Percentiles rank a stretch among this genome's conserved stretches.
Conservation (phyloP, 495 filamentous ascomycete genomes). For the Aspergillus steynii region DNA sequence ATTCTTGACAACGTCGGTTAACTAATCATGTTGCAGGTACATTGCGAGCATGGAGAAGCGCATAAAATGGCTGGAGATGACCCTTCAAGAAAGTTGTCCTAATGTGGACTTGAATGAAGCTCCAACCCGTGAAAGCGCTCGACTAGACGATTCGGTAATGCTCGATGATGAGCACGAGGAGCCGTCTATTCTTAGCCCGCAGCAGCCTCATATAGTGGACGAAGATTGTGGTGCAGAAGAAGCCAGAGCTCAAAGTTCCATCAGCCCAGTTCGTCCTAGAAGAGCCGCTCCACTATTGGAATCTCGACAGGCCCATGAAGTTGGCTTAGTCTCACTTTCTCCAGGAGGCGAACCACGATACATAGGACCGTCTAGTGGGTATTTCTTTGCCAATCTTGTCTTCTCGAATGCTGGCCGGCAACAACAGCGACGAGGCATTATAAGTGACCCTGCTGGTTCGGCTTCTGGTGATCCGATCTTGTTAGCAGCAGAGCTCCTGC, state of each 20-base stretch:
- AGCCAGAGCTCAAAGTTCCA: not conserved
- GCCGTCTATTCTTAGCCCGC: slow-evolving; percentile 5
- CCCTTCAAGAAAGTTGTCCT: slow-evolving; percentile 33
- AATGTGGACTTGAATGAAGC: slow-evolving; percentile 32
- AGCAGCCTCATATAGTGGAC: not conserved
- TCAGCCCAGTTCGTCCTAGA: not conserved
- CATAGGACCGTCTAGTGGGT: slow-evolving; percentile 43
- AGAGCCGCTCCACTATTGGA: slow-evolving; percentile 1
- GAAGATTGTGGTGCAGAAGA: not conserved
- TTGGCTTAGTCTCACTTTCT: slow-evolving; percentile 39
- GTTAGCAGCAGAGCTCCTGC: slow-evolving; percentile 33
- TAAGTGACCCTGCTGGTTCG: not conserved
- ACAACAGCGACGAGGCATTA: slow-evolving; percentile 10
- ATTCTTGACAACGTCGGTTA: not conserved
- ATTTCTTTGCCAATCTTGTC: slow-evolving; percentile 44
- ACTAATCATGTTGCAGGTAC: slow-evolving; percentile 28
- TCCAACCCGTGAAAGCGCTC: slow-evolving; percentile 10
- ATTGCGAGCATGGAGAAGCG: slow-evolving; percentile 41
- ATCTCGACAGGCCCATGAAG: slow-evolving; percentile 36
- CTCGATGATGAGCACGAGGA: slow-evolving; percentile 4
- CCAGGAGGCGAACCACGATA: slow-evolving; percentile 38
- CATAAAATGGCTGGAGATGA: slow-evolving; percentile 44
- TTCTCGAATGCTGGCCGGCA: slow-evolving; percentile 38
- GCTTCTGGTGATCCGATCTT: slow-evolving; percentile 16
- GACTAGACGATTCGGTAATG: slow-evolving; percentile 8